These are phyloP conservation scores for Tricholoma matsutake DNA, from an alignment of 768 basidiomycete genomes.

Conservation along the genomic window DNA sequence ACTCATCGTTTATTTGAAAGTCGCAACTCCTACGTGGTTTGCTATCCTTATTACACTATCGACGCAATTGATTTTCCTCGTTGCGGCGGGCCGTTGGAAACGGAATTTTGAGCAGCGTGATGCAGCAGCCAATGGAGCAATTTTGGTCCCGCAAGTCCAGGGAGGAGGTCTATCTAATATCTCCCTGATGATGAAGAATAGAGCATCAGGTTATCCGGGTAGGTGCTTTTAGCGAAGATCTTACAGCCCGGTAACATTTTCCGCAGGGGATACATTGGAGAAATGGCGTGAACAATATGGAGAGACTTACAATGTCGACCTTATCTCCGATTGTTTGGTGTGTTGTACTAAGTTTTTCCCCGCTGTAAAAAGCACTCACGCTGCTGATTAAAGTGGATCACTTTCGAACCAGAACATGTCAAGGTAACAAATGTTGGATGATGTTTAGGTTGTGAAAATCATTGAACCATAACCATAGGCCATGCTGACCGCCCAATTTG, in stretches of 20 bases:
- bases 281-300: conserved; percentile 23
- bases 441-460: neutral
- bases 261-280: conserved; percentile 26
- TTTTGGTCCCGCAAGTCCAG: conserved; percentile 27
- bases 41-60: neutral
- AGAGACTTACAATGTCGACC: conserved; percentile 22
- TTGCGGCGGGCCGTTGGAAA: neutral
- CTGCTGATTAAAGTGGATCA: conserved; percentile 31
- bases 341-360: neutral
- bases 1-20: neutral
- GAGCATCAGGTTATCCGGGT: conserved; percentile 34
- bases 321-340: conserved; percentile 32
- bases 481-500: neutral
- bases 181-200: conserved; percentile 17
- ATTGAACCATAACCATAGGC: neutral
- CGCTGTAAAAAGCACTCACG: neutral
- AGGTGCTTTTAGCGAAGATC: conserved; percentile 2
- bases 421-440: conserved; percentile 28
- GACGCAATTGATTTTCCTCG: neutral
- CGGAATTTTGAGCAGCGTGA: neutral
- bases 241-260: neutral
- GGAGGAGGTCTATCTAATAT: conserved; percentile 22
- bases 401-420: conserved; percentile 37
- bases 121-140: conserved; percentile 31
- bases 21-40: neutral